These are phyloP conservation scores for Arctium minus DNA, from an alignment of 129 eudicot species.

Conservation along the genomic window DNA sequence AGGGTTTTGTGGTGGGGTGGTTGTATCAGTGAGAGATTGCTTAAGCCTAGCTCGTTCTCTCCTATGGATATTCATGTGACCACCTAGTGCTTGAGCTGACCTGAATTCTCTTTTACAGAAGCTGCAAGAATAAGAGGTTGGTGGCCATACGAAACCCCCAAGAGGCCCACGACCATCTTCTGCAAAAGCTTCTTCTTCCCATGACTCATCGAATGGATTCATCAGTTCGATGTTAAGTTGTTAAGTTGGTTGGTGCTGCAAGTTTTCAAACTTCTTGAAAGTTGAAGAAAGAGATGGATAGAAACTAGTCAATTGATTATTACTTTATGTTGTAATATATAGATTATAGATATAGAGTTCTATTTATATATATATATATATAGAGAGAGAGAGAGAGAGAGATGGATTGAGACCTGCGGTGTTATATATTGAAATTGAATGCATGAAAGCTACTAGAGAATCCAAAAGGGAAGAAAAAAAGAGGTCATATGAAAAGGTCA, in stretches of 20 bases:
- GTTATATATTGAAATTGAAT: slow-evolving; percentile 15
- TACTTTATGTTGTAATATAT: background rate
- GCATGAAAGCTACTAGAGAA: slow-evolving; percentile 41
- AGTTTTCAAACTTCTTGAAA: background rate
- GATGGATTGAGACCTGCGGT: background rate
- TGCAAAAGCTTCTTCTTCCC: slow-evolving; percentile 37
- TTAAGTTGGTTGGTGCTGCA: background rate
- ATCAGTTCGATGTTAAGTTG: background rate
- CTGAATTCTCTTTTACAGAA: slow-evolving; percentile 46
- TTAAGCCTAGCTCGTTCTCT: slow-evolving; percentile 57
- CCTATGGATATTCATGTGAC: slow-evolving; percentile 59
- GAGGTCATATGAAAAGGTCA: background rate
- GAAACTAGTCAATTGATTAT: background rate
- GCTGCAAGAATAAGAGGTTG: slow-evolving; percentile 48
- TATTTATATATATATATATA: background rate
- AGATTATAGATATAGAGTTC: background rate
- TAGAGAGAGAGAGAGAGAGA: background rate
- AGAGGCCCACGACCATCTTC: slow-evolving; percentile 31
- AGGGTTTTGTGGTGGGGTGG: background rate
- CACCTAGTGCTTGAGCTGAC: slow-evolving; percentile 58
- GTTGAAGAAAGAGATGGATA: background rate
- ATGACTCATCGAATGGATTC: slow-evolving; percentile 13
- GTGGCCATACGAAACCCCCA: slow-evolving; percentile 45
- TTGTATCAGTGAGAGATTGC: slow-evolving; percentile 5
- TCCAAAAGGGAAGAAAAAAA: slow-evolving; percentile 4